Evolutionary conservation across 352 stramenopile species (phyloP).

Genomic region (Phytopythium boreale): DNA sequence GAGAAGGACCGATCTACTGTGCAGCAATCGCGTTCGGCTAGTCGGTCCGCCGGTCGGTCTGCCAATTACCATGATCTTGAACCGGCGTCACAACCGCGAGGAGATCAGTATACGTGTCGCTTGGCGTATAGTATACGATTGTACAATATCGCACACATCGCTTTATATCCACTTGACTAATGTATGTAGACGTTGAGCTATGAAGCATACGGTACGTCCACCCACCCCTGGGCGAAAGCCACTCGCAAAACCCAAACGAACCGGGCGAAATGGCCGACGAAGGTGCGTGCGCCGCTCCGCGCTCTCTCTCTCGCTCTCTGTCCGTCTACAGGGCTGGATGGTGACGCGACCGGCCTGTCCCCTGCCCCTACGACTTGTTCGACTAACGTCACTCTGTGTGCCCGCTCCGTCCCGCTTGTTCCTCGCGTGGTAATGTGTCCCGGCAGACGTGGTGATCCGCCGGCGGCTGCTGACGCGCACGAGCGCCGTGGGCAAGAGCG

Average conservation of each 20-base stretch:
- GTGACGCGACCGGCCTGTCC: background rate
- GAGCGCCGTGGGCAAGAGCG: conserved; percentile 74
- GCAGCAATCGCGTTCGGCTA: background rate
- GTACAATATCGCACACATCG: background rate
- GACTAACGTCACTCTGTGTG: background rate
- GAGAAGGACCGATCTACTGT: too few relatives aligned
- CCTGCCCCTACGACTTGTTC: background rate
- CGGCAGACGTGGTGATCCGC: conserved; percentile 62
- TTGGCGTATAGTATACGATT: background rate
- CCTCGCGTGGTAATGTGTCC: background rate
- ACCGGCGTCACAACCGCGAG: background rate
- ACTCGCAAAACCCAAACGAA: background rate
- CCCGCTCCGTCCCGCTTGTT: background rate
- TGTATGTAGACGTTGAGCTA: background rate
- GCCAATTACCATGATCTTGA: conserved; percentile 3
- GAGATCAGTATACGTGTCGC: background rate
- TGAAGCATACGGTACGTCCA: background rate
- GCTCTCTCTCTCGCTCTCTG: background rate
- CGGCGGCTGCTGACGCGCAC: conserved; percentile 75
- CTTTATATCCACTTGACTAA: background rate
- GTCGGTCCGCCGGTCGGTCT: background rate
- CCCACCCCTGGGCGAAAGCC: background rate
- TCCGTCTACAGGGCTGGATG: background rate
- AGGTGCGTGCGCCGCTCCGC: conserved; percentile 21
- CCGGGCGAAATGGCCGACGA: conserved; percentile 44